These are phyloP conservation scores for Leishmania mexicana DNA, from an alignment of 208 protist genomes.

Conservation along the genomic window DNA sequence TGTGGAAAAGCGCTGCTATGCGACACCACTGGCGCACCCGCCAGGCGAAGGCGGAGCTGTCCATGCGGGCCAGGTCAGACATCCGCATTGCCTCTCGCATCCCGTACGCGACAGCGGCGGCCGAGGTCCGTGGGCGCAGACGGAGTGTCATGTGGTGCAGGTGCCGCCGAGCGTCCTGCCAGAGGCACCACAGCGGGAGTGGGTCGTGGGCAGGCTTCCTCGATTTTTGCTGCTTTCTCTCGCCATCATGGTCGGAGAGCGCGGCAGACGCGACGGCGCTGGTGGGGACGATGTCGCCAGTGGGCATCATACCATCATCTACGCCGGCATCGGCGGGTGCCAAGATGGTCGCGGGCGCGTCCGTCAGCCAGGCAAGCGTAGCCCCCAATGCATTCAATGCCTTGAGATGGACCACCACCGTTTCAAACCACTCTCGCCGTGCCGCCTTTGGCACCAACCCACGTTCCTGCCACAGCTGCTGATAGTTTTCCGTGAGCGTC, in stretches of 20 bases:
- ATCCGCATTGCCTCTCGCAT: constrained; percentile 31
- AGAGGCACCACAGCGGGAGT: constrained; percentile 35
- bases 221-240: constrained; percentile 7
- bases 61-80: constrained; percentile 29
- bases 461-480: constrained; percentile 25
- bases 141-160: constrained; percentile 39
- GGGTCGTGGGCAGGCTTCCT: constrained; percentile 11
- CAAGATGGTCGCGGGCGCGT: not conserved
- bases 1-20: not conserved
- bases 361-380: constrained; percentile 26
- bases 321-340: not conserved
- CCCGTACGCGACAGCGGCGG: constrained; percentile 17
- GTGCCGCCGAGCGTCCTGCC: constrained; percentile 40
- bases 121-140: constrained; percentile 23
- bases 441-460: constrained; percentile 18
- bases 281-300: not conserved
- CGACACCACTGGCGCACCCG: constrained; percentile 25
- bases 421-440: constrained; percentile 64
- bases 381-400: constrained; percentile 9
- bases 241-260: not conserved
- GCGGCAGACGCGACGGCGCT: not conserved
- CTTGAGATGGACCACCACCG: constrained; percentile 38
- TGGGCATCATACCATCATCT: not conserved
- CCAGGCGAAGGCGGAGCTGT: constrained; percentile 42
- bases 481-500: constrained; percentile 26